These are phyloP conservation scores for Hygrophila difformis DNA, from an alignment of 257 asterid genomes.

Conservation along the genomic window DNA sequence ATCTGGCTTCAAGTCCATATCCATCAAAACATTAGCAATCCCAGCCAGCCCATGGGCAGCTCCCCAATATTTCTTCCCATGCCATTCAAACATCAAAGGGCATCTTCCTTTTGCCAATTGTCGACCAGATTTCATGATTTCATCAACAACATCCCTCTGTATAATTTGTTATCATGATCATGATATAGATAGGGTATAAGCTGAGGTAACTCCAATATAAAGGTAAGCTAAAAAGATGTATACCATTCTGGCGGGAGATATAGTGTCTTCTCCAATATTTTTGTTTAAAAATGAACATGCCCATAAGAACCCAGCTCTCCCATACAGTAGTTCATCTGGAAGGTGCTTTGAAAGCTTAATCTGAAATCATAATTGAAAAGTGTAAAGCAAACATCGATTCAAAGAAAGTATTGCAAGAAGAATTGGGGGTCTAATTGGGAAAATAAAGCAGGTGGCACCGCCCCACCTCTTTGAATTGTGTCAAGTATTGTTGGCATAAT, in stretches of 20 bases:
- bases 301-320: conserved; percentile 82
- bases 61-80: conserved; percentile 76
- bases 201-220: conserved; percentile 13
- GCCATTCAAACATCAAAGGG: conserved; percentile 82
- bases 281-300: conserved; percentile 68
- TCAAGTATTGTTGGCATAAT: conserved; percentile 36
- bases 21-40: conserved; percentile 59
- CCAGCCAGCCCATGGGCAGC: conserved; percentile 91
- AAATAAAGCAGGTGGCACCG: conserved; percentile 1
- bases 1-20: conserved; percentile 61
- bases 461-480: conserved; percentile 48
- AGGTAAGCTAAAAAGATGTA: not conserved
- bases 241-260: conserved; percentile 52
- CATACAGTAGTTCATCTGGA: conserved; percentile 61
- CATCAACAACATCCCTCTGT: conserved; percentile 52
- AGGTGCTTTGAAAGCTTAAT: conserved; percentile 53
- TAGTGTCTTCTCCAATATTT: conserved; percentile 38
- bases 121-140: conserved; percentile 51
- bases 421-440: not conserved
- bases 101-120: conserved; percentile 41
- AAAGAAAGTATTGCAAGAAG: not conserved
- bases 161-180: not conserved
- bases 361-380: conserved; percentile 20
- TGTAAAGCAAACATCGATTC: not conserved
- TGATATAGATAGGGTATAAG: conserved; percentile 1